phyloP scores from a whole-genome alignment of 768 basidiomycete species.

The Kwoniella heveanensis region DNA sequence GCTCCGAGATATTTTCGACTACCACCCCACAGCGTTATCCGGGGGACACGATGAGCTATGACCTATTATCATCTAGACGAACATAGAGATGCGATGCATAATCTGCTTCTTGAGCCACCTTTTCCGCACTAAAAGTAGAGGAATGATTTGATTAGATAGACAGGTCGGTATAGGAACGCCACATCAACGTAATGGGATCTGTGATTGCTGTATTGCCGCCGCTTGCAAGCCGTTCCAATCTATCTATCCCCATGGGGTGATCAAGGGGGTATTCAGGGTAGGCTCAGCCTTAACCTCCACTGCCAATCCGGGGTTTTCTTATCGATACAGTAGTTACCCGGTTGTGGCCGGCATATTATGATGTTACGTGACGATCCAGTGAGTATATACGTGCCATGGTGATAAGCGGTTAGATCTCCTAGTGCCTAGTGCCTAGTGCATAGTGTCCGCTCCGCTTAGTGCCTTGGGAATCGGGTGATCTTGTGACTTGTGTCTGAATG shows the following conservation, averaged over 20 bases:
- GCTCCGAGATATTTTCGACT: conserved; percentile 21
- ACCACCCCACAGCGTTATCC: conserved; percentile 7
- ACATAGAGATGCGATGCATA: neutral
- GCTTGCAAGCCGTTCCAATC: too few relatives aligned
- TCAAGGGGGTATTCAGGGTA: neutral
- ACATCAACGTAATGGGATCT: neutral
- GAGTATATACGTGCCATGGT: too few relatives aligned
- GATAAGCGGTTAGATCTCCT: neutral
- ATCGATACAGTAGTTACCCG: neutral
- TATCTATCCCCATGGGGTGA: neutral
- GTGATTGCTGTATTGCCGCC: too few relatives aligned
- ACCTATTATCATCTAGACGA: neutral
- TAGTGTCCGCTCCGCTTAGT: too few relatives aligned
- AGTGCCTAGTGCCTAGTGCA: too few relatives aligned
- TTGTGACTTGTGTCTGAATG: conserved; percentile 1
- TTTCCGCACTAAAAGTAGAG: neutral
- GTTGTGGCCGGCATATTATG: neutral
- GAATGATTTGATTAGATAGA: neutral
- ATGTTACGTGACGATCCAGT: too few relatives aligned
- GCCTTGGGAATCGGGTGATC: neutral
- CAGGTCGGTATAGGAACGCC: neutral
- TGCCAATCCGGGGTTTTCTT: conserved; percentile 3
- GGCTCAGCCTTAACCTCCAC: neutral
- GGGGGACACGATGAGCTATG: conserved; percentile 21
- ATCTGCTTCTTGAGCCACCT: neutral